A percentile compares a stretch with the other conserved stretches of the same genome.
Evolutionary conservation across 2,329 filamentous ascomycete species (phyloP).

Genomic region (Sarocladium oryzae): DNA sequence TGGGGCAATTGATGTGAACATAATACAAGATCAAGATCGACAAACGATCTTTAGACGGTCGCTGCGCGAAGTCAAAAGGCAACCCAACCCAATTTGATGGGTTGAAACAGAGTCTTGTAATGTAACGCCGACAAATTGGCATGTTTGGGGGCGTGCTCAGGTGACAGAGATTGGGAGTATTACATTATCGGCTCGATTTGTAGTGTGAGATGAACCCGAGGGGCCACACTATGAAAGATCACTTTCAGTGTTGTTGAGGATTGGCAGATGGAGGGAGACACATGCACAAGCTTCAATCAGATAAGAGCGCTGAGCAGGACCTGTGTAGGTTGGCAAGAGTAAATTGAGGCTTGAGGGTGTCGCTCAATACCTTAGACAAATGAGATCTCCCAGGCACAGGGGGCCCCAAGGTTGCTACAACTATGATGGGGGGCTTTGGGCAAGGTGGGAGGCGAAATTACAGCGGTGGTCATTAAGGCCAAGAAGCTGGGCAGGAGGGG

Average conservation of each 20-base stretch:
- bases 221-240: no score
- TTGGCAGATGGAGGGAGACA: no score
- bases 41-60: no score
- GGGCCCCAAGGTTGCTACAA: no score
- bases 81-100: no score
- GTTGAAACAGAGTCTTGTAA: not conserved
- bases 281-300: no score
- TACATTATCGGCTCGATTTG: not conserved
- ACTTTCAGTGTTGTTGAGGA: no score
- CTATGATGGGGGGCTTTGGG: not conserved
- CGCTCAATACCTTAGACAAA: no score
- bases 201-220: not conserved
- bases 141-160: not conserved
- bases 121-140: not conserved
- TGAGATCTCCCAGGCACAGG: not conserved
- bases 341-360: no score
- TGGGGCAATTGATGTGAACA: not conserved
- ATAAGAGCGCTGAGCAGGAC: no score
- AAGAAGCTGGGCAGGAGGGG: slow-evolving; percentile 6
- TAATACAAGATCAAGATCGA: no score
- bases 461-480: slow-evolving; percentile 3
- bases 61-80: no score
- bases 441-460: slow-evolving; percentile 3
- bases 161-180: not conserved
- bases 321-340: not conserved